These are phyloP conservation scores for Solanum neorickii DNA, from an alignment of 257 asterid species.

Conservation along the genomic window DNA sequence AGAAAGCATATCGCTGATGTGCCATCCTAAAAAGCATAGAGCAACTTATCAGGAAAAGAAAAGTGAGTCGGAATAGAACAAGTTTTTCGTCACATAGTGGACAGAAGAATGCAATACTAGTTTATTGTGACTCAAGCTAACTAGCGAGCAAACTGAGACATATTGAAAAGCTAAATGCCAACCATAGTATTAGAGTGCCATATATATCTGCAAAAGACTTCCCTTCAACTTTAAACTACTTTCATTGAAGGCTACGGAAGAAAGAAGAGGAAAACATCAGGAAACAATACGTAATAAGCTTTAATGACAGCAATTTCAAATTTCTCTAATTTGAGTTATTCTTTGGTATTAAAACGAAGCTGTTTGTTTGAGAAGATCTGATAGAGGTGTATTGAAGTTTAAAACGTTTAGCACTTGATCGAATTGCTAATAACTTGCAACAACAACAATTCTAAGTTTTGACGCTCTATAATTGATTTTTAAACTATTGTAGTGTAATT, in stretches of 20 bases:
- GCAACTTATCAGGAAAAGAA: neutral
- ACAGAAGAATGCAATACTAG: neutral
- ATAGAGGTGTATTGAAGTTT: neutral
- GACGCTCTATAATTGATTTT: neutral
- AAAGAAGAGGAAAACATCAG: neutral
- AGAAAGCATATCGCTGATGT: conserved; percentile 70
- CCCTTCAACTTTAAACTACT: neutral
- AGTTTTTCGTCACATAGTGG: neutral
- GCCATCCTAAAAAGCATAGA: conserved; percentile 48
- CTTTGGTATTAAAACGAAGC: neutral
- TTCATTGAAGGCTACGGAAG: neutral
- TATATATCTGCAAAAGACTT: neutral
- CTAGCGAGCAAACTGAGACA: neutral
- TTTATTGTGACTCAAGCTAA: neutral
- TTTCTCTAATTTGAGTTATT: neutral
- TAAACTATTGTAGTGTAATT: neutral
- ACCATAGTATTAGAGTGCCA: neutral
- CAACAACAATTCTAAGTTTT: neutral
- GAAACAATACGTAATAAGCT: neutral
- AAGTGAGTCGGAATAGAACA: neutral
- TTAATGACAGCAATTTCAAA: neutral
- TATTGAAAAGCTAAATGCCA: neutral
- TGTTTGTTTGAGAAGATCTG: neutral
- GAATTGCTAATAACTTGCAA: neutral
- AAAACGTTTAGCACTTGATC: neutral